Evolutionary conservation across 139 green algal species (phyloP).

Genomic region (Coelastrella sp.): DNA sequence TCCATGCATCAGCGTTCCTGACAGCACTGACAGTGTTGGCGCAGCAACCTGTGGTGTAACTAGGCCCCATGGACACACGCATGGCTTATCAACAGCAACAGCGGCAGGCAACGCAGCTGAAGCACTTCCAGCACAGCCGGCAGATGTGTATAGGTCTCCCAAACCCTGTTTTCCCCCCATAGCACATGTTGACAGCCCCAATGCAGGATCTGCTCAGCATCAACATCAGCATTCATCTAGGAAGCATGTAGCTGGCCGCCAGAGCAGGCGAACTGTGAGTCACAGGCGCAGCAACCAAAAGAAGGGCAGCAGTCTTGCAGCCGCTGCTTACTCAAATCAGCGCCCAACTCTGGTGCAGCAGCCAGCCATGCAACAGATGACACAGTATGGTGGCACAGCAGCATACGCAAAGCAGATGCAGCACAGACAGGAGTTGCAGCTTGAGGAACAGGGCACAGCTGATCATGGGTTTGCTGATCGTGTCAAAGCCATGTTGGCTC

Average conservation of each 20-base stretch:
- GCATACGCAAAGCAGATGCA: background rate
- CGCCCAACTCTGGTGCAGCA: background rate
- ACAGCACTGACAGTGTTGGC: no score
- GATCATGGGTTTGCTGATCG: background rate
- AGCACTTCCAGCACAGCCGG: background rate
- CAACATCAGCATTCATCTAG: background rate
- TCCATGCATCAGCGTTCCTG: no score
- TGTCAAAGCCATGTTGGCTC: background rate
- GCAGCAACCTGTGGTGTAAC: no score
- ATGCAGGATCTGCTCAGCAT: background rate
- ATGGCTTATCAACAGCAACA: background rate
- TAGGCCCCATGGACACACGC: no score
- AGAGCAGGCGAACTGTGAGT: background rate
- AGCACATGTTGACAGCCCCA: no score
- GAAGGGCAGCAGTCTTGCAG: background rate
- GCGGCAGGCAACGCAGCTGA: background rate
- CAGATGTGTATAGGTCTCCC: background rate
- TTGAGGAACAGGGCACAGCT: background rate
- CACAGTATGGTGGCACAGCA: background rate
- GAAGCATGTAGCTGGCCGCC: background rate
- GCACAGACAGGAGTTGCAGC: background rate
- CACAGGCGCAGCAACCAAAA: background rate
- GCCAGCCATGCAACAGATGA: background rate
- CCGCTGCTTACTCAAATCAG: background rate
- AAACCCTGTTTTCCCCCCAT: no score